Percentiles rank a stretch among this genome's conserved stretches.
Evolutionary conservation across 108 stramenopile species (phyloP).

Genomic region (Skeletonema tropicum): DNA sequence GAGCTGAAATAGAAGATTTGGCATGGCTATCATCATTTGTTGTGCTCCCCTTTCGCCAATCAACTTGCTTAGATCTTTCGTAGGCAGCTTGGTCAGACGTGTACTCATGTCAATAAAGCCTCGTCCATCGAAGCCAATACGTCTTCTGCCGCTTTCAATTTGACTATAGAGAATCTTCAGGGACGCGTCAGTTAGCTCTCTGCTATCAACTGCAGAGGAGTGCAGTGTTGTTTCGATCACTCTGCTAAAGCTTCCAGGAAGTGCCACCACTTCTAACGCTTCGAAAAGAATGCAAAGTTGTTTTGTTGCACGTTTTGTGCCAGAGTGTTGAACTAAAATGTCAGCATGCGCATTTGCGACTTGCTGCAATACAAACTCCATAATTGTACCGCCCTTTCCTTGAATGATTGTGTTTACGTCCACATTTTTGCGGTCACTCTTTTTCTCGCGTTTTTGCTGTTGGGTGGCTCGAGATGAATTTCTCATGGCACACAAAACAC

Average conservation of each 20-base stretch:
- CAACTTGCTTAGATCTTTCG: conserved; percentile 23
- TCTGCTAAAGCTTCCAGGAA: conserved; percentile 39
- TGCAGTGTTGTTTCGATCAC: conserved; percentile 38
- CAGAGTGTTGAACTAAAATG: not conserved
- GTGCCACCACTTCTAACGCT: conserved; percentile 17
- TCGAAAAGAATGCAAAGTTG: conserved; percentile 24
- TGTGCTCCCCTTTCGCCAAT: conserved; percentile 34
- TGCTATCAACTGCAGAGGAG: conserved; percentile 3
- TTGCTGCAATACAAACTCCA: conserved; percentile 47
- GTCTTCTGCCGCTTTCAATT: conserved; percentile 58
- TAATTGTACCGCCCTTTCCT: conserved; percentile 33
- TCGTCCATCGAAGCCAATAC: conserved; percentile 70
- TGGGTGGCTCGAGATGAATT: not conserved
- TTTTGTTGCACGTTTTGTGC: not conserved
- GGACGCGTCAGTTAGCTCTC: conserved; percentile 44
- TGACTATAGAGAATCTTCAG: conserved; percentile 64
- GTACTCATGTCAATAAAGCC: conserved; percentile 63
- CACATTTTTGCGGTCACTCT: conserved; percentile 1
- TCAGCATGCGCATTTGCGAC: conserved; percentile 21
- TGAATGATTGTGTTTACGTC: conserved; percentile 21
- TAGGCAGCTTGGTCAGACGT: conserved; percentile 52
- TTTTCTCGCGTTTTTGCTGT: conserved; percentile 3
- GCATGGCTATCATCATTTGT: conserved; percentile 46
- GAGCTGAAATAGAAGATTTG: conserved; percentile 53
- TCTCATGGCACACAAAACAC: conserved; percentile 40